A percentile compares a stretch with the other conserved stretches of the same genome.
Conservation (phyloP, 495 filamentous ascomycete species). For the Hyaloscypha hepaticicola region DNA sequence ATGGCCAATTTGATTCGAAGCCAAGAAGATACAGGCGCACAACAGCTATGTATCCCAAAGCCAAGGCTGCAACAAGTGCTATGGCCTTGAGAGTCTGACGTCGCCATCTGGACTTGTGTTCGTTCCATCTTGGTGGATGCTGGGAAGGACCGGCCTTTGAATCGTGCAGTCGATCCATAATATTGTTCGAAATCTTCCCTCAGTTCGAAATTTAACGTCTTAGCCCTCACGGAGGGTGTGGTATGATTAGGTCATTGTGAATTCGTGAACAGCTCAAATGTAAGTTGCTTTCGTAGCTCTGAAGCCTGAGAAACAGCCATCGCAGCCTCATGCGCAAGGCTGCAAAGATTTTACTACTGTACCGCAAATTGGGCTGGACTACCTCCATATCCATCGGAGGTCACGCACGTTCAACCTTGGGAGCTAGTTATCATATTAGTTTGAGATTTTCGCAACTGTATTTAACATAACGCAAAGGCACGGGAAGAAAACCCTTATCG, state of each 20-base stretch:
- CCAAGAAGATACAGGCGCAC: not conserved
- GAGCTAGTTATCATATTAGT: too few relatives aligned
- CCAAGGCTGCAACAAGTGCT: not conserved
- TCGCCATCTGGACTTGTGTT: not conserved
- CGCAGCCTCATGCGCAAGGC: conserved; percentile 19
- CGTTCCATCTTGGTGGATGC: conserved; percentile 1
- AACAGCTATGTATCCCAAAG: conserved; percentile 6
- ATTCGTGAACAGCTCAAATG: not conserved
- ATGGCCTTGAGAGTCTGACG: not conserved
- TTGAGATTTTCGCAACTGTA: too few relatives aligned
- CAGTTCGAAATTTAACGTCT: too few relatives aligned
- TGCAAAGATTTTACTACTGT: conserved; percentile 3
- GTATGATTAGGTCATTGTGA: not conserved
- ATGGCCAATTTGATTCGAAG: not conserved
- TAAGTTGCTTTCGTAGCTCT: not conserved
- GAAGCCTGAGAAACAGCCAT: not conserved
- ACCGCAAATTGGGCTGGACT: not conserved
- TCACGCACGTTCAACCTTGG: too few relatives aligned
- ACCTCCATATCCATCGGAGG: too few relatives aligned
- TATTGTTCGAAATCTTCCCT: not conserved
- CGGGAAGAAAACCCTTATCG: too few relatives aligned
- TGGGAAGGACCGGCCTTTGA: conserved; percentile 25
- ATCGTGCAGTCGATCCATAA: conserved; percentile 11
- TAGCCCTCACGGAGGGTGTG: not conserved
- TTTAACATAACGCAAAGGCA: too few relatives aligned